A percentile compares a stretch with the other conserved stretches of the same genome.
phyloP scores from a whole-genome alignment of 768 basidiomycete species.

The Termitomyces bulborhizus region DNA sequence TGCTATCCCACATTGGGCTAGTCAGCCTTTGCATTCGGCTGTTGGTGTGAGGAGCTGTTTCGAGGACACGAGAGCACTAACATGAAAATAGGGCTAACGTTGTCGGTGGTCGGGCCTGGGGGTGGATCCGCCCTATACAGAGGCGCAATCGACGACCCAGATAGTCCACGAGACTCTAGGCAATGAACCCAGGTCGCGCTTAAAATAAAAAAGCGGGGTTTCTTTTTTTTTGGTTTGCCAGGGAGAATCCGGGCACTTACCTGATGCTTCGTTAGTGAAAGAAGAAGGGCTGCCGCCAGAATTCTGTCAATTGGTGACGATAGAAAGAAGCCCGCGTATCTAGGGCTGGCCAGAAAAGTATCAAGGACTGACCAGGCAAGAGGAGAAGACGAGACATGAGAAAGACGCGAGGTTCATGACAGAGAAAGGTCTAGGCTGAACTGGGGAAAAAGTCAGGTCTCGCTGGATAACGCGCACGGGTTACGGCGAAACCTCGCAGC shows the following conservation, averaged over 20 bases:
- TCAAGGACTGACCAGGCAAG: not conserved
- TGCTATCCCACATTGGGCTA: slow-evolving; percentile 12
- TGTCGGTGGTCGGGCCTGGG: not conserved
- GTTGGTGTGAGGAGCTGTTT: not conserved
- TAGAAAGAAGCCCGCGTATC: slow-evolving; percentile 2
- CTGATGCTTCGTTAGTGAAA: slow-evolving; percentile 4
- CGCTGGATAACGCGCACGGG: not conserved
- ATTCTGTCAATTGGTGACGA: slow-evolving; percentile 5
- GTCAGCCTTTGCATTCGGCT: not conserved
- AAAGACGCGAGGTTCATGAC: not conserved
- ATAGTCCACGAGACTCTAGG: not conserved
- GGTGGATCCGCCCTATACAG: not conserved
- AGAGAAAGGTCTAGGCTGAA: not conserved
- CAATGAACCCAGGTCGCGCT: not conserved
- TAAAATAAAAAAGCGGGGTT: not conserved
- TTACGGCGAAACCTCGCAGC: slow-evolving; percentile 9
- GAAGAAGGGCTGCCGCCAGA: not conserved
- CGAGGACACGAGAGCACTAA: not conserved
- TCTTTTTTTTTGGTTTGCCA: not conserved
- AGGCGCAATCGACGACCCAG: not conserved
- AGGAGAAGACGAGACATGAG: not conserved
- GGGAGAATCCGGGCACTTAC: not conserved
- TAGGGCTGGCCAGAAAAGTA: not conserved
- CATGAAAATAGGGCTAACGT: not conserved
- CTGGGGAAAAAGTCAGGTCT: not conserved